Evolutionary conservation across 164 flowering plant species (phyloP), one percentile per base, ranked within the genome.

Genomic region (Berberis thunbergii): DNA sequence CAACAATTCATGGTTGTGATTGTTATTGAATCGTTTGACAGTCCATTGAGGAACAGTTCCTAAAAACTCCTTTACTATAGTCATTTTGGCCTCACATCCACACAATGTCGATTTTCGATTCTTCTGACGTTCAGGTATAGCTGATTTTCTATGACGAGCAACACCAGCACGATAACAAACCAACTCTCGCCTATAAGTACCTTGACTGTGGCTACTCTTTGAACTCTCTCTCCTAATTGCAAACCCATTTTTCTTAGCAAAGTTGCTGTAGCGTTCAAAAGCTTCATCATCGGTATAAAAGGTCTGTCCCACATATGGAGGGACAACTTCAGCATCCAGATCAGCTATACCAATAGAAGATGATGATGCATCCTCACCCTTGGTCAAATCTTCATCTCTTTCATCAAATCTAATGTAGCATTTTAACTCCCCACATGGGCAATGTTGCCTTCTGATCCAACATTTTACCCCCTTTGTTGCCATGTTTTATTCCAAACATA

Each of bases 351-450:
- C 26, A 26, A 11, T 48, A 1, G 50, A 2, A 48, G 50, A 48
- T 0, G 72, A 13, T 3, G 41, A 39, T 1, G 57, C 2, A 2
- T 50, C 45, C 12, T 83, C 84, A 55, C 10, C 64, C 64, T 76
- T 81, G 9, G 38, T n/a, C 57, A 63, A 43, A 40, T 63, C 65
- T 63, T 60, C 52, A 10, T 38, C 9, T 6, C 45, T 38, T 63
- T 81, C 83, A 52, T 87, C 84, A 64, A 73, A 59, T n/a, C 66
- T 55, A 60, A 87, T 67, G 71, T 75, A 87, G 64, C 93, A 84
- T 70, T 84, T 83, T 80, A 84, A 82, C 66, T 84, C 93, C 42
- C 93, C 89, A 76, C 89, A 83, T 8, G 86, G 86, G 70, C 93
- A 87, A 65, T 84, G 86, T 65, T 84, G 83, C 72, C 84, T 65